Conservation (phyloP, 371 early-diverging fungal species). For the Rhizomucor pusillus region DNA sequence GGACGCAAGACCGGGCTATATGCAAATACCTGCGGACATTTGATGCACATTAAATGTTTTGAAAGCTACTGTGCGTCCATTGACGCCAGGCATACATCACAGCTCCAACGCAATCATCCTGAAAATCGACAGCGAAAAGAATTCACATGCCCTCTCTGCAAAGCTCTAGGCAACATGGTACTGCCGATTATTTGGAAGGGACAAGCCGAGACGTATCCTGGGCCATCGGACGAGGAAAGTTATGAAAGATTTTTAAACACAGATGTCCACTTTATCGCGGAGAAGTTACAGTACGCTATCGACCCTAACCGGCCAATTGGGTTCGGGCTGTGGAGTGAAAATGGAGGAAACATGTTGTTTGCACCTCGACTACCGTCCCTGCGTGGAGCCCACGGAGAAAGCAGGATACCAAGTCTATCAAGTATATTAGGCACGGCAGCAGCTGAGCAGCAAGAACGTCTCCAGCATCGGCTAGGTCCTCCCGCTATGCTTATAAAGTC, state of each 20-base stretch:
- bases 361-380: slow-evolving; percentile 10
- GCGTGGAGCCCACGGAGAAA: not conserved
- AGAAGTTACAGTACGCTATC: slow-evolving; percentile 24
- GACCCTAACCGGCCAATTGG: slow-evolving; percentile 11
- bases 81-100: slow-evolving; percentile 73
- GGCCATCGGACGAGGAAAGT: slow-evolving; percentile 31
- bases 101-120: slow-evolving; percentile 82
- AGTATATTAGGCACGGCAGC: slow-evolving; percentile 4
- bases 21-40: slow-evolving; percentile 88
- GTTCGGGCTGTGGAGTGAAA: slow-evolving; percentile 12
- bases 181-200: slow-evolving; percentile 68
- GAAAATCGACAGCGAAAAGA: slow-evolving; percentile 80
- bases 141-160: slow-evolving; percentile 93
- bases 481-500: slow-evolving; percentile 30
- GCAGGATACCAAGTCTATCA: slow-evolving; percentile 8
- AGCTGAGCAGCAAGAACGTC: slow-evolving; percentile 6
- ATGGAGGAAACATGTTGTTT: slow-evolving; percentile 6
- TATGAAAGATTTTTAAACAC: slow-evolving; percentile 40
- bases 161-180: slow-evolving; percentile 87
- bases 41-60: slow-evolving; percentile 93
- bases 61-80: slow-evolving; percentile 78
- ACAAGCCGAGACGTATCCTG: slow-evolving; percentile 55
- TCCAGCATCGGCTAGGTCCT: slow-evolving; percentile 25
- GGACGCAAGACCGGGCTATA: slow-evolving; percentile 60
- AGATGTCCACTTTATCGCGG: slow-evolving; percentile 17